Base-by-base conservation (phyloP, 768 basidiomycete genomes). In the Kwoniella newhampshirensis region DNA sequence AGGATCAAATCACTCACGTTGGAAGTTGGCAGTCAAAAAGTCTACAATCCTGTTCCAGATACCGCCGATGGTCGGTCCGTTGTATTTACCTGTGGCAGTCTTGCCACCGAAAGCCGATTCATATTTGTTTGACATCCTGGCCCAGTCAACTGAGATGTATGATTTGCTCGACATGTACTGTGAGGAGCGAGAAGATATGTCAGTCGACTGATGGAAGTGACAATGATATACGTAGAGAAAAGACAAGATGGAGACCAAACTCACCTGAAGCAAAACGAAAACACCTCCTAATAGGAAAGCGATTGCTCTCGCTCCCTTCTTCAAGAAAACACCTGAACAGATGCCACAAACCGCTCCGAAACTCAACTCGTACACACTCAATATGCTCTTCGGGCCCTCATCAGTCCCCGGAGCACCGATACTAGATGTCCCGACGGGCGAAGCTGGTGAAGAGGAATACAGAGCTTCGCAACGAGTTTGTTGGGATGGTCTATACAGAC, bases 11-110 rank as follows among this genome's bases (percentile, higher is more conserved):
- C n/a, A 69, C 75, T 71, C 57, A 76, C 86, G 87, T 70, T 91
- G 93, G 77, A 97, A 93, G 73, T 96, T 90, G 6, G 91, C 88
- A 0, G 88, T 89, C 75, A 97, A 77, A 78, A 97, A 96, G 75
- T 89, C 80, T 37, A 77, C 70, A 45, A 77, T 64, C 66, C 66
- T 85, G 36, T 71, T 81, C 83, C 87, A 89, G 23, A 87, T 68
- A 2, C 85, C 82, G 18, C 74, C 73, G 51, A 89, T 75, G 3
- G 83, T 89, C 2, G 89, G 81, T 47, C 77, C 81, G 58, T 71
- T 81, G 9, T 71, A 72, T 1, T 86, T 87, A 0, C 79, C 74
- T 6, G 80, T 77, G 43, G 89, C 85, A 15, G 75, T 82, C n/a
- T 62, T 57, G 4, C 82, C 84, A 74, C 89, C 85, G 74, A 91